phyloP scores from a whole-genome alignment of 1,284 basidiomycete genomes.

The Rhodotorula sp. region DNA sequence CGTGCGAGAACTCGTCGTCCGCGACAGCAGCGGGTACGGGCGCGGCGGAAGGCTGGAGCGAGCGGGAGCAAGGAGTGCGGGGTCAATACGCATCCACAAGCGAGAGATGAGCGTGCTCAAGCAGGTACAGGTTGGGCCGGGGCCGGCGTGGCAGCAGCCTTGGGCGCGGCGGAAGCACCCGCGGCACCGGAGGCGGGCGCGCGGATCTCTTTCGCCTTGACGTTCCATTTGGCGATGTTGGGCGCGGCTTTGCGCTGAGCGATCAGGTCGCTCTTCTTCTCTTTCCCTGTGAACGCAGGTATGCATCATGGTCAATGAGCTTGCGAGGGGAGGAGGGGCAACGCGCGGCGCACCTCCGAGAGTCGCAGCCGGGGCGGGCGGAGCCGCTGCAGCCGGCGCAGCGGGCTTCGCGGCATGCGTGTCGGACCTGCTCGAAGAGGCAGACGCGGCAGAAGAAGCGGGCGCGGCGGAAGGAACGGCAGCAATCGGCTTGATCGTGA shows the following conservation, averaged over 20 bases:
- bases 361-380: not conserved
- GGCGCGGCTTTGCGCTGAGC: constrained; percentile 85
- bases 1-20: constrained; percentile 68
- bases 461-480: not conserved
- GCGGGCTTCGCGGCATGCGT: not conserved
- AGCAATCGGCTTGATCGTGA: constrained; percentile 30
- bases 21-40: constrained; percentile 51
- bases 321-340: too few relatives aligned
- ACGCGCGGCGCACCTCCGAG: constrained; percentile 21
- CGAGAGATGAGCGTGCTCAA: constrained; percentile 26
- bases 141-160: not conserved
- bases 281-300: constrained; percentile 26
- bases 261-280: constrained; percentile 75
- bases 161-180: not conserved
- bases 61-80: not conserved
- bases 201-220: constrained; percentile 78
- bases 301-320: not conserved
- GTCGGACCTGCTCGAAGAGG: not conserved
- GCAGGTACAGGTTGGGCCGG: constrained; percentile 20
- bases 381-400: not conserved
- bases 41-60: constrained; percentile 12
- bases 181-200: not conserved
- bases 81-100: constrained; percentile 22
- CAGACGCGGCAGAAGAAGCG: not conserved
- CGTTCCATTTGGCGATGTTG: constrained; percentile 94